A percentile compares a stretch with the other conserved stretches of the same genome.
phyloP scores from a whole-genome alignment of 805 yeast species.

The Cyberlindnera xishuangbannaensis region DNA sequence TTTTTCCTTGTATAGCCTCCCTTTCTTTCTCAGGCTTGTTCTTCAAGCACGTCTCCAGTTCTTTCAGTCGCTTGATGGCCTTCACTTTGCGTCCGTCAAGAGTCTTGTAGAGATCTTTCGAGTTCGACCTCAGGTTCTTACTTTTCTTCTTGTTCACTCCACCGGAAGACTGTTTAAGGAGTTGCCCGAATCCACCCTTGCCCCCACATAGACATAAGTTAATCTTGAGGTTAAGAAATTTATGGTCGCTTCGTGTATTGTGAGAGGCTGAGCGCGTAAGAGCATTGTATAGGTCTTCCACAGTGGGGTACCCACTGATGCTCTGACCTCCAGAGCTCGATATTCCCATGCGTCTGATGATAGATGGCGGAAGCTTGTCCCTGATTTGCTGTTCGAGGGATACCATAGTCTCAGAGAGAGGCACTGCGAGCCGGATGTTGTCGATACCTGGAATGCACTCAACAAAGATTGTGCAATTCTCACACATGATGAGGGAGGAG shows the following conservation, averaged over 20 bases:
- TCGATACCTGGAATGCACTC: slow-evolving; percentile 15
- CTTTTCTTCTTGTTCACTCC: slow-evolving; percentile 28
- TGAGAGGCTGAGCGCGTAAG: too few relatives aligned
- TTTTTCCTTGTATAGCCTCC: slow-evolving; percentile 27
- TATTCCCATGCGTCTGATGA: not conserved
- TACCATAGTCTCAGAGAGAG: not conserved
- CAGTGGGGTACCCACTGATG: slow-evolving; percentile 6
- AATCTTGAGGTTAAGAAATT: slow-evolving; percentile 27
- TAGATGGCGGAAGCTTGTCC: slow-evolving; percentile 7
- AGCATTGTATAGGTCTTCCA: slow-evolving; percentile 8
- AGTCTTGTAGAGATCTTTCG: slow-evolving; percentile 32
- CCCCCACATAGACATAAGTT: slow-evolving; percentile 39
- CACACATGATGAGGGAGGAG: not conserved
- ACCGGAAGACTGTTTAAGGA: slow-evolving; percentile 36
- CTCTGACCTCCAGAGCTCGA: slow-evolving; percentile 13
- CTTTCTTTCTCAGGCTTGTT: slow-evolving; percentile 16
- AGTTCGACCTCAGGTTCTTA: slow-evolving; percentile 18
- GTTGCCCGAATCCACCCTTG: slow-evolving; percentile 46
- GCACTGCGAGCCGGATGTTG: slow-evolving; percentile 8
- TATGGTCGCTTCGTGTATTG: too few relatives aligned
- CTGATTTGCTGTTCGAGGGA: slow-evolving; percentile 5
- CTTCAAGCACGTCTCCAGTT: slow-evolving; percentile 27
- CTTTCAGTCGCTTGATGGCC: slow-evolving; percentile 31
- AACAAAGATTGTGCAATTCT: slow-evolving; percentile 13
- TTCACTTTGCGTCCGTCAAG: slow-evolving; percentile 36